Evolutionary conservation across 441 rosid species (phyloP).

Genomic region (Aquilaria agallochum): DNA sequence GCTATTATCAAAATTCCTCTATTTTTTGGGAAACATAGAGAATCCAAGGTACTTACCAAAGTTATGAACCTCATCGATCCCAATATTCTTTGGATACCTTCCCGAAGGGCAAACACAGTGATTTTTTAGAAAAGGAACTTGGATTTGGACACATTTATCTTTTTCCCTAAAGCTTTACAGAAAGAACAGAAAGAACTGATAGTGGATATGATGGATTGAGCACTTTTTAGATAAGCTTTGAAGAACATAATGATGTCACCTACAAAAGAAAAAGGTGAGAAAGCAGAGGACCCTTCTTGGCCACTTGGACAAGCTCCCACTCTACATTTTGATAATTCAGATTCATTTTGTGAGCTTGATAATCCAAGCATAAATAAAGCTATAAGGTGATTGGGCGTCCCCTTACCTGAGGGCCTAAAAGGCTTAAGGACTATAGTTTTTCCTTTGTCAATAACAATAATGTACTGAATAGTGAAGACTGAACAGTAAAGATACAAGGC

Average conservation of each 20-base stretch:
- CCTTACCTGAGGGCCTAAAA: not conserved
- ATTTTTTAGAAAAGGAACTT: not conserved
- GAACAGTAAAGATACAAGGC: not conserved
- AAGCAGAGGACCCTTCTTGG: not conserved
- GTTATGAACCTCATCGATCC: not conserved
- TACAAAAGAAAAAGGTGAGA: conserved; percentile 1
- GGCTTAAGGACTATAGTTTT: no score
- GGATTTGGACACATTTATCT: not conserved
- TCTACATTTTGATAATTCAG: not conserved
- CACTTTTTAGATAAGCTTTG: not conserved
- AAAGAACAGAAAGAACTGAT: not conserved
- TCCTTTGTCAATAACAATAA: no score
- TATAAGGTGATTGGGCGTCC: not conserved
- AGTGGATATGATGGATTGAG: not conserved
- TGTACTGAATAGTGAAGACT: no score
- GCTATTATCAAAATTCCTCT: no score
- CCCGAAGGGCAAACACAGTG: not conserved
- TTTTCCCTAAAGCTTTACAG: not conserved
- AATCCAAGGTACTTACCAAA: not conserved
- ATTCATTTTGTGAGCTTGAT: not conserved
- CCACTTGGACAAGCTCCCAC: not conserved
- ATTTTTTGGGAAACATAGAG: not conserved
- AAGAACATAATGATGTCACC: not conserved
- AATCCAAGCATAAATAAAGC: not conserved
- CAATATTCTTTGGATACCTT: not conserved